These are phyloP conservation scores for Tylopilus vinaceipallidus DNA, from an alignment of 768 basidiomycete genomes.

Conservation along the genomic window DNA sequence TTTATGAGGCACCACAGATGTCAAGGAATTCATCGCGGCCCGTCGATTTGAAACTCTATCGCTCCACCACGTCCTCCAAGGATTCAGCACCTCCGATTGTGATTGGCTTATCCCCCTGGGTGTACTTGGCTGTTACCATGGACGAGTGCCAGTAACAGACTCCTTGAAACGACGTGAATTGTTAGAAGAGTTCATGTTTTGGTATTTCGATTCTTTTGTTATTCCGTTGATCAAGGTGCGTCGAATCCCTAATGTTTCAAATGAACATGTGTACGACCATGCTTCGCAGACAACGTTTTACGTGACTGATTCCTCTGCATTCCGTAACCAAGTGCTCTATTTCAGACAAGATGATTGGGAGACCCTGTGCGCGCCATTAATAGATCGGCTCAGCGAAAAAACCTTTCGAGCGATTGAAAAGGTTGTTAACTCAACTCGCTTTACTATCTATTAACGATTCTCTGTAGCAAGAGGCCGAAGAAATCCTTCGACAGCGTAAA, in stretches of 20 bases:
- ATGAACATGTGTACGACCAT: background rate
- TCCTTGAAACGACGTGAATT: conserved; percentile 75
- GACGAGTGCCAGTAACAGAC: conserved; percentile 62
- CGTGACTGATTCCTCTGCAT: conserved; percentile 87
- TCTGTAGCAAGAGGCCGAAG: conserved; percentile 58
- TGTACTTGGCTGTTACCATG: conserved; percentile 35
- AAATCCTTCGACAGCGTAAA: conserved; percentile 65
- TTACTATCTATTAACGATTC: background rate
- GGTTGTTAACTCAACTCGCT: conserved; percentile 37
- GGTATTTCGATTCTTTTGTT: conserved; percentile 90
- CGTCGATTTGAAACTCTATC: conserved; percentile 82
- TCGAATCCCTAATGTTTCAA: background rate
- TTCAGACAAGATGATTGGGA: conserved; percentile 96
- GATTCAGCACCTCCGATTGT: conserved; percentile 70
- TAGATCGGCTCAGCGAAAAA: conserved; percentile 65
- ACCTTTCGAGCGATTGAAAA: conserved; percentile 71
- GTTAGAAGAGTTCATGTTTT: conserved; percentile 86
- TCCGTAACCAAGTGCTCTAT: conserved; percentile 79
- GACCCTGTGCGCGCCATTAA: conserved; percentile 75
- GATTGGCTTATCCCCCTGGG: conserved; percentile 69
- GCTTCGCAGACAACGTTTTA: conserved; percentile 81
- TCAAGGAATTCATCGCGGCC: conserved; percentile 68
- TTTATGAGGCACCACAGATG: conserved; percentile 43
- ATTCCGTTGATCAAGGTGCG: conserved; percentile 74
- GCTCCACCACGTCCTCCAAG: conserved; percentile 75